Conservation (phyloP, 2,329 filamentous ascomycete genomes). For the Ilyonectria sp. region DNA sequence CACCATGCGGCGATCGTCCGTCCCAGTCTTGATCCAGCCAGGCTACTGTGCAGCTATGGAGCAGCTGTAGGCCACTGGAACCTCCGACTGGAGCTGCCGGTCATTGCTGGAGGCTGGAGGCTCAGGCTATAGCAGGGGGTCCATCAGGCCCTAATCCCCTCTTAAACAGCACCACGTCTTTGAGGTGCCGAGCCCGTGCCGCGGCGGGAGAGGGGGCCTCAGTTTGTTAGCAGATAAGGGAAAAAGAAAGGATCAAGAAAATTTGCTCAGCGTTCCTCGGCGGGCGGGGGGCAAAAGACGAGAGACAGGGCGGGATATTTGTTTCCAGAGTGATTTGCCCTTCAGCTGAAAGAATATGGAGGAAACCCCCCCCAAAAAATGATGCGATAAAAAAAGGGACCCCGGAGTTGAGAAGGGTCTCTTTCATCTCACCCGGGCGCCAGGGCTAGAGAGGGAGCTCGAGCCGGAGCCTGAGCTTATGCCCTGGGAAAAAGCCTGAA, state of each 20-base stretch:
- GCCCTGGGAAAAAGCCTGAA: conserved; percentile 18
- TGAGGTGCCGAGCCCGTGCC: conserved; percentile 9
- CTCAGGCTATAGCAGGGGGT: not conserved
- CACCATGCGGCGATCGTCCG: conserved; percentile 19
- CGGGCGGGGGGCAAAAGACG: conserved; percentile 4
- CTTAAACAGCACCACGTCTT: not conserved
- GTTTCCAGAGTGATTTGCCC: conserved; percentile 12
- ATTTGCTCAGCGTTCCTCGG: conserved; percentile 11
- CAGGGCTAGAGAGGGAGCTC: conserved; percentile 32
- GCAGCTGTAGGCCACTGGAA: conserved; percentile 15
- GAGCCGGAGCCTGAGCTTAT: conserved; percentile 39
- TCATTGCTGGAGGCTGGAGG: not conserved
- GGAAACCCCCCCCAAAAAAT: conserved; percentile 4
- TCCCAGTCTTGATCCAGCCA: conserved; percentile 14
- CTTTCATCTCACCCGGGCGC: conserved; percentile 32
- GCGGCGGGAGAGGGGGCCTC: conserved; percentile 10
- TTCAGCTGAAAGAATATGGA: conserved; percentile 17
- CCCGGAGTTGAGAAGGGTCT: conserved; percentile 12
- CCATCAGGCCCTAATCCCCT: conserved; percentile 14
- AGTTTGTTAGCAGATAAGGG: conserved; percentile 14
- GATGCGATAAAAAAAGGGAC: conserved; percentile 14
- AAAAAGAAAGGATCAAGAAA: not conserved
- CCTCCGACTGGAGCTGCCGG: conserved; percentile 1
- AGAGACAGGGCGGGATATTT: not conserved
- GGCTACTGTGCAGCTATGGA: conserved; percentile 27